These are phyloP conservation scores for Arthroderma sp. DNA, from an alignment of 2,329 filamentous ascomycete genomes.

Conservation along the genomic window DNA sequence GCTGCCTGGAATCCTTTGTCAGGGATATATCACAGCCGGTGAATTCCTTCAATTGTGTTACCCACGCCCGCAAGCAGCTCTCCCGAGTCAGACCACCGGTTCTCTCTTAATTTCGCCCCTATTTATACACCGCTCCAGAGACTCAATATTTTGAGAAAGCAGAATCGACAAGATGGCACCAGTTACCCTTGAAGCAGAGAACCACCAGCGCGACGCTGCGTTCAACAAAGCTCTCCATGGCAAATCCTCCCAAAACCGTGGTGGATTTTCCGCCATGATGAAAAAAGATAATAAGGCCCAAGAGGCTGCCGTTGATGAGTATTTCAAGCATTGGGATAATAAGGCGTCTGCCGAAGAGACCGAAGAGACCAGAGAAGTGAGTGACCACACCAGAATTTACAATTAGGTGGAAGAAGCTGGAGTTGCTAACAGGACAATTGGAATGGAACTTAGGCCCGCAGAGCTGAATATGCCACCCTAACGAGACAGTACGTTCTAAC, in stretches of 20 bases:
- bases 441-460: conserved; percentile 46
- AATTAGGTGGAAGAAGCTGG: no score
- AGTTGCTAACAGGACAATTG: background rate
- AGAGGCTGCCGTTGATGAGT: conserved; percentile 72
- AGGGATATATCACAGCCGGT: no score
- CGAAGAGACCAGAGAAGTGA: conserved; percentile 62
- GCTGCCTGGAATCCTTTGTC: no score
- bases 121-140: no score
- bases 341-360: conserved; percentile 70
- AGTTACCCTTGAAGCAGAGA: conserved; percentile 59
- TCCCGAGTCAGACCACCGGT: no score
- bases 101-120: no score
- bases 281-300: conserved; percentile 68
- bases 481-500: conserved; percentile 68
- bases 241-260: conserved; percentile 53
- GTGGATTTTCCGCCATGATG: conserved; percentile 72
- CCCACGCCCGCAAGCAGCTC: no score
- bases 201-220: conserved; percentile 71
- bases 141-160: background rate
- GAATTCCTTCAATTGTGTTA: no score
- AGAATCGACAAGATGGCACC: conserved; percentile 33
- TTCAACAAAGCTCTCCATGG: conserved; percentile 86
- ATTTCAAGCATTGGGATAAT: conserved; percentile 95
- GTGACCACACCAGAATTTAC: conserved; percentile 12
- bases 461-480: conserved; percentile 80